Conservation (phyloP, 257 asterid genomes). For the Salvia rosmarinus region DNA sequence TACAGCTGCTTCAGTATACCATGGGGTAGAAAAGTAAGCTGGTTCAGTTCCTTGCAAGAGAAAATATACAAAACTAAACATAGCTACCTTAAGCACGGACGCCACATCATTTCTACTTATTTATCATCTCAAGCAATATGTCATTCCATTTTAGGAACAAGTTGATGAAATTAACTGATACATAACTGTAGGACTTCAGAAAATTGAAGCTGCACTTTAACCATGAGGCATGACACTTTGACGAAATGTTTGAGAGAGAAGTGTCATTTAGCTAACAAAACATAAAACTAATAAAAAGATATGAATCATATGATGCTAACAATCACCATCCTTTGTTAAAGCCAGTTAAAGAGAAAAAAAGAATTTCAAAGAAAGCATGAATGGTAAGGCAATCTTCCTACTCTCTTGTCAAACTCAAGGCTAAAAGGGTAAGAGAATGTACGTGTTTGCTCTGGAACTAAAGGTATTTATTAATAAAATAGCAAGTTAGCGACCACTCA, state of each 20-base stretch:
- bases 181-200: background rate
- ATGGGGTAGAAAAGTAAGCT: background rate
- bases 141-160: background rate
- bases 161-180: background rate
- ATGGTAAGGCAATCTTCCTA: background rate
- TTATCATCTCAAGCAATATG: background rate
- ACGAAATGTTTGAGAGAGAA: background rate
- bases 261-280: background rate
- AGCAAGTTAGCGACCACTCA: background rate
- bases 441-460: background rate
- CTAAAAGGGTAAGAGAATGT: background rate
- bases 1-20: background rate
- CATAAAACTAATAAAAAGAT: background rate
- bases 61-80: background rate
- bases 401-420: no score
- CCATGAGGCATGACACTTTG: background rate
- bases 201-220: background rate
- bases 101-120: background rate
- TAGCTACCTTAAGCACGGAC: background rate
- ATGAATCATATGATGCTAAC: background rate
- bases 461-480: background rate
- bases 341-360: background rate
- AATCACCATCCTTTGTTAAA: background rate
- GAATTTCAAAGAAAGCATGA: background rate
- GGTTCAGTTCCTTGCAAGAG: background rate